Percentiles rank a stretch among this genome's conserved stretches.
phyloP scores from a whole-genome alignment of 768 basidiomycete species.

The Boletus eberwhitei region DNA sequence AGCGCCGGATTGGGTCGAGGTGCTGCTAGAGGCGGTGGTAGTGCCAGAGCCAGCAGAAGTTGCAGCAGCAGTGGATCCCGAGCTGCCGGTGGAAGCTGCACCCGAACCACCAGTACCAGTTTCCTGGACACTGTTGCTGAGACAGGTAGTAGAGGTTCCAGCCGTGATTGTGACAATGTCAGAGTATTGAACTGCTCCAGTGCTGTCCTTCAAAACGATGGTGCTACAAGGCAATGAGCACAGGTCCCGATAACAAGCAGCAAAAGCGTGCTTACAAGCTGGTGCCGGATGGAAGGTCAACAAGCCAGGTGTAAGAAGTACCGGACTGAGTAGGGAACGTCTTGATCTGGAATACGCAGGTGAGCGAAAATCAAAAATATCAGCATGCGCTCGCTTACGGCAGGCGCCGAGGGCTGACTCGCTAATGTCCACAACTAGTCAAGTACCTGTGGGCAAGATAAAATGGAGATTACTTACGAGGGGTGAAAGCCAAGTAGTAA shows the following conservation, averaged over 20 bases:
- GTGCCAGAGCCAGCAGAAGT: background rate
- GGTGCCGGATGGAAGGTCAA: slow-evolving; percentile 44
- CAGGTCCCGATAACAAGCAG: rapidly evolving
- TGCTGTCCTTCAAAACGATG: slow-evolving; percentile 54
- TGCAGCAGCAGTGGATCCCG: slow-evolving; percentile 1
- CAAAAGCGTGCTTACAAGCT: slow-evolving; percentile 38
- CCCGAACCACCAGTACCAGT: background rate
- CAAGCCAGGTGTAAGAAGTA: slow-evolving; percentile 50
- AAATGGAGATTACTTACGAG: slow-evolving; percentile 40
- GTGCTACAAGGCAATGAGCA: slow-evolving; percentile 38
- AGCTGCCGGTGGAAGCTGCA: slow-evolving; percentile 1
- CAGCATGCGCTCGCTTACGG: slow-evolving; percentile 39
- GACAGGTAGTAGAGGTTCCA: slow-evolving; percentile 33
- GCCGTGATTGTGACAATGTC: slow-evolving; percentile 44
- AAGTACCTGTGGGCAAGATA: background rate
- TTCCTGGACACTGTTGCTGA: slow-evolving; percentile 17
- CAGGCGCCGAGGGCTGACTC: slow-evolving; percentile 46
- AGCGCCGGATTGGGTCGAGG: slow-evolving; percentile 29
- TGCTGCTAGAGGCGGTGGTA: slow-evolving; percentile 23
- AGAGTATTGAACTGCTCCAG: slow-evolving; percentile 51
- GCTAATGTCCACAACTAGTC: slow-evolving; percentile 34
- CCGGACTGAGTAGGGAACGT: slow-evolving; percentile 46
- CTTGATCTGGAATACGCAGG: slow-evolving; percentile 43
- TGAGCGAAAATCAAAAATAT: background rate
- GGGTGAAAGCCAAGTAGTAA: slow-evolving; percentile 58